Base-by-base conservation (phyloP, 306 rosid genomes). In the Vigna mungo region DNA sequence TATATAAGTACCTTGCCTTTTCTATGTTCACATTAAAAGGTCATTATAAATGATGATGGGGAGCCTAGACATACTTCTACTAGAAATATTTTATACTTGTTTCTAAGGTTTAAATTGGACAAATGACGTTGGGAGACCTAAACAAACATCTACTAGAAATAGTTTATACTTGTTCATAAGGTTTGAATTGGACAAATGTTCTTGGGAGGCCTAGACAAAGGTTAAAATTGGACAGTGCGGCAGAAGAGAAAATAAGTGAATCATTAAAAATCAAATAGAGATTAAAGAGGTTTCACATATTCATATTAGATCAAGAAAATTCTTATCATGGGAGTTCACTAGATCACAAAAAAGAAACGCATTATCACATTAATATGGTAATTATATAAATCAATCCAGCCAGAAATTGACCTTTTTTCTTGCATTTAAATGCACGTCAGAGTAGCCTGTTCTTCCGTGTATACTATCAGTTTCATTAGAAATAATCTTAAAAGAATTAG, bases 401-500 rank as follows among this genome's bases (percentile, higher is more conserved):
- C 74, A 82, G 75, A 79, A 70, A 77, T 27, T 75, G 25, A 95
- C 98, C 99, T 95, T 92, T 82, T 71, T 81, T 74, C 79, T 82
- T 37, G 73, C 62, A 68, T 60, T 67, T 76, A 62, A 17, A 72
- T 86, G 78, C 47, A 83, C 11, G 61, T 84, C 84, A 49, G 15
- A 56, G 70, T 56, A 85, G 80, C 71, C 61, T 30, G 81, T 9
- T 74, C 84, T 85, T 64, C 83, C 91, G 44, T 78, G 79, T 67
- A 73, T 81, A 60, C 87, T 70, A 56, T 86, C 90, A 10, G 62
- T 48, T 72, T 88, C 92, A 62, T 63, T 72, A 58, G 96, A 25
- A n/a, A 91, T 87, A 1, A 89, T 84, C 87, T 85, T 83, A 84
- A 95, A 88, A 65, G 97, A 90, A 85, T 84, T 88, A 43, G 81